Conservation (phyloP, 805 yeast genomes). For the Vanderwaltozyma yarrowii region DNA sequence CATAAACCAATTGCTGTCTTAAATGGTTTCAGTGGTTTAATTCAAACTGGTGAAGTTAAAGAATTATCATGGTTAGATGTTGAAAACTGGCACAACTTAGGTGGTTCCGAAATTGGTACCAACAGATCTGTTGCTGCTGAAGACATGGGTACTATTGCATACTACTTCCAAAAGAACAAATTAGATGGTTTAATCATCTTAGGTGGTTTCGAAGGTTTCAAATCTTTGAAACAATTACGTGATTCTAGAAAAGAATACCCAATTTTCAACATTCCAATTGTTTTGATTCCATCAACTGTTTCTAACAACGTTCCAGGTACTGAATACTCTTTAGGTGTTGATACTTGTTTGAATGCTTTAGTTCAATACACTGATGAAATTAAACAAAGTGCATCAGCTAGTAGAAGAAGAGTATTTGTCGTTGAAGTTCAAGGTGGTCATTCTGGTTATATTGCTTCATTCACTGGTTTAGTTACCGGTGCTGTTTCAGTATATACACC, state of each 20-base stretch:
- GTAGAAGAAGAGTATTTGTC: constrained; percentile 88
- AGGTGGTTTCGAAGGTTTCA: constrained; percentile 98
- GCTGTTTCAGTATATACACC: constrained; percentile 89
- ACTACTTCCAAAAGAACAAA: constrained; percentile 77
- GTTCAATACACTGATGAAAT: constrained; percentile 91
- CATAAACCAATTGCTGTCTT: constrained; percentile 85
- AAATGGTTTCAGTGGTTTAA: constrained; percentile 88
- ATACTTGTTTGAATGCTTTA: constrained; percentile 87
- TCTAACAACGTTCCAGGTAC: constrained; percentile 99
- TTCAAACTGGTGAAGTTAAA: constrained; percentile 76
- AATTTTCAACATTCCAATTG: constrained; percentile 88
- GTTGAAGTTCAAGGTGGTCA: constrained; percentile 98
- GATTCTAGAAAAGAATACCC: constrained; percentile 73
- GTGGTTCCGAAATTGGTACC: constrained; percentile 97
- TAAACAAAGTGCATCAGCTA: constrained; percentile 89
- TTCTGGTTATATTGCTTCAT: constrained; percentile 87
- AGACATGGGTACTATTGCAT: constrained; percentile 87
- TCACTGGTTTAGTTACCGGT: constrained; percentile 76
- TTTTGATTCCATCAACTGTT: constrained; percentile 87
- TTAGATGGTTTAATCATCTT: constrained; percentile 84
- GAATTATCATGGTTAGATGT: constrained; percentile 75
- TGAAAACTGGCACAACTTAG: constrained; percentile 78
- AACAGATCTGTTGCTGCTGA: constrained; percentile 77
- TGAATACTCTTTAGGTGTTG: constrained; percentile 89
- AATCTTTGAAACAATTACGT: constrained; percentile 70